Percentiles rank a stretch among this genome's conserved stretches.
Evolutionary conservation across 768 basidiomycete genomes (phyloP).

Genomic region (Lyophyllum semitale): DNA sequence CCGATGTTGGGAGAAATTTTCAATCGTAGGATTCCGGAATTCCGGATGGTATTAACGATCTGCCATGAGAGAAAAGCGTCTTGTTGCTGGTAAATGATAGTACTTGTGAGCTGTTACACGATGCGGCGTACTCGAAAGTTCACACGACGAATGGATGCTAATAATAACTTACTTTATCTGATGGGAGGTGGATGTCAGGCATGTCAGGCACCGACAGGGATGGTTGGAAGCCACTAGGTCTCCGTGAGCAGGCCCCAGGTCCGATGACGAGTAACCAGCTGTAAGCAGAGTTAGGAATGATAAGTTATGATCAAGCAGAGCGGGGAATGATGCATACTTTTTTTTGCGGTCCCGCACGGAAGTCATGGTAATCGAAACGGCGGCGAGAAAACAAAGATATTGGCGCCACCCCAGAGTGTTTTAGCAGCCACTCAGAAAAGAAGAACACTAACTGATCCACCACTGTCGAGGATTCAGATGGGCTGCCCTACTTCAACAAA

Average conservation of each 20-base stretch:
- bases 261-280: not conserved
- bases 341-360: not conserved
- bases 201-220: no score
- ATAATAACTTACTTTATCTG: constrained; percentile 1
- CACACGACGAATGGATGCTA: not conserved
- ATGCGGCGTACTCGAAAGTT: not conserved
- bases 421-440: constrained; percentile 40
- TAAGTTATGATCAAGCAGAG: no score
- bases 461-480: constrained; percentile 58
- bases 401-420: not conserved
- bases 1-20: not conserved
- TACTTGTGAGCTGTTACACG: not conserved
- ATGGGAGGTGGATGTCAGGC: not conserved
- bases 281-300: no score
- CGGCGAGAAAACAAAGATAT: not conserved
- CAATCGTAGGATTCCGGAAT: not conserved
- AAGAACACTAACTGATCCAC: constrained; percentile 47
- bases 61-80: not conserved
- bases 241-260: no score
- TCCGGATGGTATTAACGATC: not conserved
- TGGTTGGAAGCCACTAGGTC: no score
- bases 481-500: constrained; percentile 67
- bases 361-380: not conserved
- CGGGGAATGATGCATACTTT: not conserved
- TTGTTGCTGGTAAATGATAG: not conserved